Base-by-base conservation (phyloP, 108 stramenopile genomes). In the Skeletonema potamos region DNA sequence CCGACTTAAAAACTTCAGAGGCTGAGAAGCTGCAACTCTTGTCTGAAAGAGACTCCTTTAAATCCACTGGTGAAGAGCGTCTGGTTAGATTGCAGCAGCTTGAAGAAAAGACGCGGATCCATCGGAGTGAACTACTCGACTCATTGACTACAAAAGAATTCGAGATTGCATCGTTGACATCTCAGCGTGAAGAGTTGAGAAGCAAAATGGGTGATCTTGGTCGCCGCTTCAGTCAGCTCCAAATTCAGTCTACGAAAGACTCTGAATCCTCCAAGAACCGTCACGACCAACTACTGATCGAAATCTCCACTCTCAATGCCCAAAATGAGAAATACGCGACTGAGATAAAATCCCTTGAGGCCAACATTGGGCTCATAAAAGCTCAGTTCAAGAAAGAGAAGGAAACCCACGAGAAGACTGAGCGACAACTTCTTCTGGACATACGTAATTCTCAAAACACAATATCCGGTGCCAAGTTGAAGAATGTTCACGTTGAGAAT, bases 121-220 rank as follows among this genome's bases (percentile, higher is more conserved):
- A 20, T 22, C 48, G 22, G 48, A 51, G 48, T 51, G 48, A 51
- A 27, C 27, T 18, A 27, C 64, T 13, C 5, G 43, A 27, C 20
- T 15, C 12, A 32, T 33, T 55, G 33, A 34, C n/a, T 33, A 2
- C 66, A 2, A 54, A 66, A 55, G 66, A 66, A 55, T 66, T 51
- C 5, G 66, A 66, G 54, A 28, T 66, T 51, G 6, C 48, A 9
- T 51, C 48, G 1, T 51, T 51, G 48, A 20, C 22, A 20, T 24
- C 48, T 51, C 48, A 51, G 5, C 48, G 48, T 51, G 48, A 6
- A 51, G 48, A 51, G 6, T 2, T 51, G 8, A n/a, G 22, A 22
- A 22, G 22, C 48, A 51, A 51, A 5, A 22, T 51, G 18, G 22
- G 6, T 20, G 48, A 51, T 51, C 48, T 51, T 17, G 5, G 48